Base-by-base conservation (phyloP, 2,329 filamentous ascomycete species). In the Aciculosporium take region DNA sequence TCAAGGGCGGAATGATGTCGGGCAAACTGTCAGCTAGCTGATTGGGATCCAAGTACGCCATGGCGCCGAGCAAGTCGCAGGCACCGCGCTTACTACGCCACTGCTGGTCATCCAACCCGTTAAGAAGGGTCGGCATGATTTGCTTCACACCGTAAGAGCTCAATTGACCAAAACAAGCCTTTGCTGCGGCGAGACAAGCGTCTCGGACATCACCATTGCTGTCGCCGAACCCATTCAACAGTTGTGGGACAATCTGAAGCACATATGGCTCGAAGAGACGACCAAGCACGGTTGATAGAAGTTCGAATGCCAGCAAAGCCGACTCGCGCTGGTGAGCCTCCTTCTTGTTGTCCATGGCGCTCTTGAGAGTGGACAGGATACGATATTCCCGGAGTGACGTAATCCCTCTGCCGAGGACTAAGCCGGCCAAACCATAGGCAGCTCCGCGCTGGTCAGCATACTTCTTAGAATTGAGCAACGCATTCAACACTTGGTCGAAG, bases 31-130 rank as follows among this genome's bases (percentile, higher is more conserved):
- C 74, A 1, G 91, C 87, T 15, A 98, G 74, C 59, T 98, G 91
- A 49, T 95, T 84, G 7, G 93, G 89, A 58, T 96, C 91, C 25
- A 98, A 75, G 58, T 98, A 98, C 5, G 91, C 93, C 91, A 98
- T 98, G 47, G 91, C 91, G 58, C 91, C 91, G 12, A 98, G 73
- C 21, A 94, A 79, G 57, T 98, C 91, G 56, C 91, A 98, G 41
- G 91, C 91, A 51, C 93, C 91, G 66, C 94, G 94, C 64, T 98
- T 96, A 65, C 87, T 96, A 55, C 91, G 82, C 91, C 91, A 98
- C 60, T 96, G 89, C 40, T 84, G 78, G 49, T 98, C 91, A 48
- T 96, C 88, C 8, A 98, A 75, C 44, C 93, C 91, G 49, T 91
- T 80, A 2, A 98, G 73, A 7, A 98, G 73, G 10, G 84, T 94